Evolutionary conservation across 306 rosid genomes (phyloP).

Genomic region (Glycine tomentella): DNA sequence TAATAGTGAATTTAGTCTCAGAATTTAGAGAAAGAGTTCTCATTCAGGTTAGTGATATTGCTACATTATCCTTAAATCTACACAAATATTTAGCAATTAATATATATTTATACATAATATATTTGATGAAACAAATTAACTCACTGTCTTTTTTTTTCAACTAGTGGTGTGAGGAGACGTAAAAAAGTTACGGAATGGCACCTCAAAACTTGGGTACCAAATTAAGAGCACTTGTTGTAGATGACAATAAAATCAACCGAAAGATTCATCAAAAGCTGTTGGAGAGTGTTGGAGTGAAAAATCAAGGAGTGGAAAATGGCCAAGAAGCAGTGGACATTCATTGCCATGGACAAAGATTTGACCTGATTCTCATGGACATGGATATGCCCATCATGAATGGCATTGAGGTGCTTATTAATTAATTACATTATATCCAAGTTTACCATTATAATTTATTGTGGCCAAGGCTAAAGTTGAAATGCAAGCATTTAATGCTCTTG

Average conservation of each 20-base stretch:
- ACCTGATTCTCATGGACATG: slow-evolving; percentile 87
- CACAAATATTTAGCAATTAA: neutral
- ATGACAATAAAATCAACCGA: slow-evolving; percentile 58
- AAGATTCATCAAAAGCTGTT: slow-evolving; percentile 61
- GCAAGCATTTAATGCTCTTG: neutral
- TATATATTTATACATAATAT: neutral
- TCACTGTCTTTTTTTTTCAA: neutral
- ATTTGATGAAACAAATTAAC: neutral
- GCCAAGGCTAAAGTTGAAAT: neutral
- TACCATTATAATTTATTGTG: neutral
- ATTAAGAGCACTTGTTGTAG: slow-evolving; percentile 79
- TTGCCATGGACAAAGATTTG: slow-evolving; percentile 60
- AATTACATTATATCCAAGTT: slow-evolving; percentile 3
- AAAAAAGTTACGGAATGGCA: slow-evolving; percentile 40
- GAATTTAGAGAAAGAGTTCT: slow-evolving; percentile 25
- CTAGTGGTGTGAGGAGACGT: neutral
- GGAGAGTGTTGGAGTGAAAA: slow-evolving; percentile 61
- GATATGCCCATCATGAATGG: slow-evolving; percentile 97
- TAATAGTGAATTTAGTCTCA: slow-evolving; percentile 10
- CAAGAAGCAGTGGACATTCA: slow-evolving; percentile 82
- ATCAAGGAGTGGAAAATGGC: slow-evolving; percentile 66
- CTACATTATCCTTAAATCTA: slow-evolving; percentile 31
- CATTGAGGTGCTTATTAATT: slow-evolving; percentile 59
- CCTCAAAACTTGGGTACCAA: neutral
- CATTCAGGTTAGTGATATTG: slow-evolving; percentile 46